Evolutionary conservation across 2,329 filamentous ascomycete genomes (phyloP).

Genomic region (Beauveria pseudobassiana): DNA sequence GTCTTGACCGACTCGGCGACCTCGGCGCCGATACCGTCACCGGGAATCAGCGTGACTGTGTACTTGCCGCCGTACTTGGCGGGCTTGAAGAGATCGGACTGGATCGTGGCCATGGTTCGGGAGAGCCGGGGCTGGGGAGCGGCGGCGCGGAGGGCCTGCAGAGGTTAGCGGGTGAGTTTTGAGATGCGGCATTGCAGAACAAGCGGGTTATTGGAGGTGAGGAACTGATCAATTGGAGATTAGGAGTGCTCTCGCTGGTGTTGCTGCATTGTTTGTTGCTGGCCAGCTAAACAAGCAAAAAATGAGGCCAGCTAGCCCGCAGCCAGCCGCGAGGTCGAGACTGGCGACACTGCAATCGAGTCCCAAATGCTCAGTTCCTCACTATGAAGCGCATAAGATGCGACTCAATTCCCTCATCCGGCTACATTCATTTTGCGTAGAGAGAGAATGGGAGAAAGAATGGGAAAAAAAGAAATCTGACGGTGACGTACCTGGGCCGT

Average conservation of each 20-base stretch:
- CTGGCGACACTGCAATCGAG: not conserved
- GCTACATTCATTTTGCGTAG: not conserved
- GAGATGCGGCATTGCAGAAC: not conserved
- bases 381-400: not conserved
- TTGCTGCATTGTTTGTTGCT: not conserved
- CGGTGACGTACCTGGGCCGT: slow-evolving; percentile 47
- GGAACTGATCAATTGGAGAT: not conserved
- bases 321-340: not conserved
- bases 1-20: slow-evolving; percentile 98
- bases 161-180: slow-evolving; percentile 1
- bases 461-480: not conserved
- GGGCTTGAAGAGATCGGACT: slow-evolving; percentile 97
- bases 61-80: slow-evolving; percentile 99
- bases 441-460: not conserved
- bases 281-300: not conserved
- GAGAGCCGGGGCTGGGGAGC: slow-evolving; percentile 36
- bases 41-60: slow-evolving; percentile 96
- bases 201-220: no score
- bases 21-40: slow-evolving; percentile 97
- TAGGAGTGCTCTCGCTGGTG: not conserved
- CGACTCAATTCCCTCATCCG: not conserved
- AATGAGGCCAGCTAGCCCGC: slow-evolving; percentile 1
- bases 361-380: not conserved
- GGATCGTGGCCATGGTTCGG: slow-evolving; percentile 68
- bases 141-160: slow-evolving; percentile 46